phyloP scores from a whole-genome alignment of 345 rosid species.

The Gossypium rotundifolium region DNA sequence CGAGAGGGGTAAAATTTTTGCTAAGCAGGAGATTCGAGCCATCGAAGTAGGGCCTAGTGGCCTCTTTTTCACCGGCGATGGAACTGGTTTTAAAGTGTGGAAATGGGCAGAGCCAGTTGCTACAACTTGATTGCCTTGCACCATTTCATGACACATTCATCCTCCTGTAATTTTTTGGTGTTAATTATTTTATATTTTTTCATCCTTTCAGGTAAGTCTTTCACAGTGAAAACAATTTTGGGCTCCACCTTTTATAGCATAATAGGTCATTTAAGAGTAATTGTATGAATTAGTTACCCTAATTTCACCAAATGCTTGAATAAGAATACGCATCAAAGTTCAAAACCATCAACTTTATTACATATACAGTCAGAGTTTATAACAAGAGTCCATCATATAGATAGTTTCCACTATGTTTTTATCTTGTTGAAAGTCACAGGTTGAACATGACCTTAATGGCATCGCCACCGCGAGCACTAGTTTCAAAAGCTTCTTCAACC shows the following conservation, averaged over 20 bases:
- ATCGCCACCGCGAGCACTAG: slow-evolving; percentile 75
- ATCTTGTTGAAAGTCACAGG: slow-evolving; percentile 23
- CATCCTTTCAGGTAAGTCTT: too few relatives aligned
- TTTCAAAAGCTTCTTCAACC: slow-evolving; percentile 81
- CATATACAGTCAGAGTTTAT: background rate
- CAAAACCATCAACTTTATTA: too few relatives aligned
- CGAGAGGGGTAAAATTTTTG: slow-evolving; percentile 81
- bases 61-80: slow-evolving; percentile 89
- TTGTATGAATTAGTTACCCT: too few relatives aligned
- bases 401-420: background rate
- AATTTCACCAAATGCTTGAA: background rate
- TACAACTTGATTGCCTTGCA: slow-evolving; percentile 18
- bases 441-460: slow-evolving; percentile 95
- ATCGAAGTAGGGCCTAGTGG: slow-evolving; percentile 76
- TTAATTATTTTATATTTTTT: too few relatives aligned
- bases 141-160: background rate
- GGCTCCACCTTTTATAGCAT: too few relatives aligned
- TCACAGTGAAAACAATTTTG: too few relatives aligned
- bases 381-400: background rate
- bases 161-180: background rate
- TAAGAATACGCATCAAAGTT: background rate
- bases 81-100: slow-evolving; percentile 93
- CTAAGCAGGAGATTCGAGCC: slow-evolving; percentile 75
- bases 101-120: slow-evolving; percentile 50
- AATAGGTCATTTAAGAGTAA: too few relatives aligned